These are phyloP conservation scores for Neurospora pannonica DNA, from an alignment of 495 filamentous ascomycete species.

Conservation along the genomic window DNA sequence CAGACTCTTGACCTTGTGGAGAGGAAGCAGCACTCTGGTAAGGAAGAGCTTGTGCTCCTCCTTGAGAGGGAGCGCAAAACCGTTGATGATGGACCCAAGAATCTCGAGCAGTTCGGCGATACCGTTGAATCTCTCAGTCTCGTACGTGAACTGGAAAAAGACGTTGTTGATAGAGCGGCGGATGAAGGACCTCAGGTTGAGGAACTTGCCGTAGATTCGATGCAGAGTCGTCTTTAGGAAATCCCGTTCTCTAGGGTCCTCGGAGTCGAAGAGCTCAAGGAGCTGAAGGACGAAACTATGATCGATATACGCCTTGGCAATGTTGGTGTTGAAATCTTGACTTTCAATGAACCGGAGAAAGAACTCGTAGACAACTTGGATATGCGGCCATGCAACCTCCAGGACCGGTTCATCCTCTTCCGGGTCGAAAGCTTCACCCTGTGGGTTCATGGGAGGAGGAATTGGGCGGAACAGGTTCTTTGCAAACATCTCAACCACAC, in stretches of 20 bases:
- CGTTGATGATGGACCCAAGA: conserved; percentile 97
- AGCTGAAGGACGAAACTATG: conserved; percentile 95
- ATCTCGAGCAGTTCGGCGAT: conserved; percentile 97
- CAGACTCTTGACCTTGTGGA: conserved; percentile 97
- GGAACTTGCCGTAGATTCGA: conserved; percentile 97
- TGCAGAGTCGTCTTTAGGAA: conserved; percentile 98
- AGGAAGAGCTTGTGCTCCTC: conserved; percentile 99
- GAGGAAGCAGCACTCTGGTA: conserved; percentile 80
- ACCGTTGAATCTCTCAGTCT: conserved; percentile 97
- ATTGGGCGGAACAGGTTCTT: conserved; percentile 98
- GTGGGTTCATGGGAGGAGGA: conserved; percentile 91
- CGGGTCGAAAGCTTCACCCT: conserved; percentile 96
- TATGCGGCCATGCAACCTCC: conserved; percentile 98
- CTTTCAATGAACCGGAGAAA: conserved; percentile 98
- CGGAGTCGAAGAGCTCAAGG: conserved; percentile 97
- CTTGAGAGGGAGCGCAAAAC: conserved; percentile 93
- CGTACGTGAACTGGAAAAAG: conserved; percentile 99
- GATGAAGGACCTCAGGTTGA: conserved; percentile 95
- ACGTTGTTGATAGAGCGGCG: conserved; percentile 99
- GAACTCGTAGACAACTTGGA: conserved; percentile 99
- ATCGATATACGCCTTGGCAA: conserved; percentile 97
- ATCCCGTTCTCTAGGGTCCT: conserved; percentile 93
- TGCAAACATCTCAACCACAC: conserved; percentile 97
- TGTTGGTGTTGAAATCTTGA: conserved; percentile 99
- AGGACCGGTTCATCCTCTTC: conserved; percentile 98